phyloP scores from a whole-genome alignment of 1,284 basidiomycete genomes.

The Trichosporon coremiiforme region DNA sequence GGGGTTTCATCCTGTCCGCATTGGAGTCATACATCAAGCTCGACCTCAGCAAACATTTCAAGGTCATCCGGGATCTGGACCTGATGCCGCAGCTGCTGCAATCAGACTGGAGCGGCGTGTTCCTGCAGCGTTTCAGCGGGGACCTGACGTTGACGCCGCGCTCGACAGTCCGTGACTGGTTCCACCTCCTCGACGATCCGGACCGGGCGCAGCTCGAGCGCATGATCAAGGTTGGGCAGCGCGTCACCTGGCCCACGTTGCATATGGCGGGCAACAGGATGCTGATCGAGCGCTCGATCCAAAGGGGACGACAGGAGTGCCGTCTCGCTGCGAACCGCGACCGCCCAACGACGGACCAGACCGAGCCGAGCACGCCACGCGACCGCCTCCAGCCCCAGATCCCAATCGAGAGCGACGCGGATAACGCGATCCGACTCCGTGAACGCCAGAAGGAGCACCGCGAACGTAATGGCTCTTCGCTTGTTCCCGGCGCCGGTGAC shows the following conservation, averaged over 20 bases:
- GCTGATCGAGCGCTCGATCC: conserved; percentile 67
- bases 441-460: conserved; percentile 23
- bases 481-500: neutral
- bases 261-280: conserved; percentile 88
- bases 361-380: conserved; percentile 25
- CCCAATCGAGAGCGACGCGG: conserved; percentile 56
- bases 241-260: conserved; percentile 95
- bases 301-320: conserved; percentile 73
- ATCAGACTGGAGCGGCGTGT: conserved; percentile 93
- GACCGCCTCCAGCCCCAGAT: conserved; percentile 23
- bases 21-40: conserved; percentile 91
- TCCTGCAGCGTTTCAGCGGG: conserved; percentile 67
- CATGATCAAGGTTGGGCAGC: conserved; percentile 81
- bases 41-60: conserved; percentile 93
- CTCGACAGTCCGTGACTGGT: conserved; percentile 82
- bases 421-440: conserved; percentile 52
- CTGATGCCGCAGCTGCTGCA: conserved; percentile 82
- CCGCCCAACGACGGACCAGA: conserved; percentile 42
- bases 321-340: conserved; percentile 60
- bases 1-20: conserved; percentile 90
- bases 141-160: conserved; percentile 74
- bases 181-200: conserved; percentile 79
- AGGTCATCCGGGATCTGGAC: conserved; percentile 89
- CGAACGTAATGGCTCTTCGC: neutral
- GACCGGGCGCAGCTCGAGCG: conserved; percentile 73